Percentiles rank a stretch among this genome's conserved stretches.
phyloP scores from a whole-genome alignment of 257 asterid genomes.

The Handroanthus guayacan region DNA sequence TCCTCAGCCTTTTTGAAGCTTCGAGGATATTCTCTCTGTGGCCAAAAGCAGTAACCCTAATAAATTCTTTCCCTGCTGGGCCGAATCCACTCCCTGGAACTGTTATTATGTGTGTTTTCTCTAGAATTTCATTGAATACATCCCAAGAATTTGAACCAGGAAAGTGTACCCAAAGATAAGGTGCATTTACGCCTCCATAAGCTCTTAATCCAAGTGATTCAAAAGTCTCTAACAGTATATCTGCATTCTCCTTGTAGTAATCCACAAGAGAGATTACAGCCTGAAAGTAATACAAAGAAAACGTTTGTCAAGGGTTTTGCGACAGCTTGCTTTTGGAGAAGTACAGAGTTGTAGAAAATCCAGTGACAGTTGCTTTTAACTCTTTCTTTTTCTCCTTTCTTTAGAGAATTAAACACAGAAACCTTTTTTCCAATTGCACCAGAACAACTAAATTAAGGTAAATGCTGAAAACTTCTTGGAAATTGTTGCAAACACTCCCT shows the following conservation, averaged over 20 bases:
- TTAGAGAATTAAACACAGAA: no score
- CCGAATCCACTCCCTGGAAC: constrained; percentile 96
- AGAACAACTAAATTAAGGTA: no score
- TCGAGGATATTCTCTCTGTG: constrained; percentile 69
- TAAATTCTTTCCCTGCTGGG: constrained; percentile 85
- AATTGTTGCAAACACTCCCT: no score
- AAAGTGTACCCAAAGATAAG: constrained; percentile 91
- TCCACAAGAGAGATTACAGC: constrained; percentile 56
- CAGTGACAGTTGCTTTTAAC: no score
- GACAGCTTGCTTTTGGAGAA: no score
- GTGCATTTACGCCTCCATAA: constrained; percentile 85
- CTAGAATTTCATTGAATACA: constrained; percentile 73
- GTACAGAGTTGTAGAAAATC: no score
- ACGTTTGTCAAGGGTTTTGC: neutral
- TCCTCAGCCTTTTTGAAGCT: constrained; percentile 74
- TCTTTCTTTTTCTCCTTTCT: no score
- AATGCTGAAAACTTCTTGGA: no score
- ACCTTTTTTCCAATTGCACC: no score
- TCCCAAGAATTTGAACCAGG: constrained; percentile 90
- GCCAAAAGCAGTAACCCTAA: constrained; percentile 84
- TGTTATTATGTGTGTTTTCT: constrained; percentile 76
- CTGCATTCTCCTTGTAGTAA: constrained; percentile 78
- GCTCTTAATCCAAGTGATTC: constrained; percentile 65
- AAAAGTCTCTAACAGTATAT: constrained; percentile 71
- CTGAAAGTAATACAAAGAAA: constrained; percentile 43